Evolutionary conservation across 2,329 filamentous ascomycete species (phyloP).

Genomic region (Ascochyta viciae-villosae): DNA sequence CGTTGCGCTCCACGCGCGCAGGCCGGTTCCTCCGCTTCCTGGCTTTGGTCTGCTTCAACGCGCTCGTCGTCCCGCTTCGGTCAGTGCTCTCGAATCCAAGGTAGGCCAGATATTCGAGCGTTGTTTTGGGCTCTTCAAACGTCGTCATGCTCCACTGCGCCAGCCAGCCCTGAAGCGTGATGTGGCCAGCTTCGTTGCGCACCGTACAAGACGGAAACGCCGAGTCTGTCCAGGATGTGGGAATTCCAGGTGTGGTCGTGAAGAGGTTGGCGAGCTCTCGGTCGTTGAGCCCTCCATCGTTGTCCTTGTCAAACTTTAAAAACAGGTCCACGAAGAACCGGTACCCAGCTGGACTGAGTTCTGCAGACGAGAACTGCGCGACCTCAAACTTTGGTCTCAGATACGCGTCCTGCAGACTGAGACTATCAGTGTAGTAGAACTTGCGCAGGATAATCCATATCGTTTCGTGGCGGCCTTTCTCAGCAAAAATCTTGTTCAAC

Average conservation of each 20-base stretch:
- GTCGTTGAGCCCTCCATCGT: constrained; percentile 91
- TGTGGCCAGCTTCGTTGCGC: constrained; percentile 91
- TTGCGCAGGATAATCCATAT: constrained; percentile 97
- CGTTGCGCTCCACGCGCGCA: constrained; percentile 89
- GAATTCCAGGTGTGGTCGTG: constrained; percentile 89
- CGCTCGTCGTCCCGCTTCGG: constrained; percentile 76
- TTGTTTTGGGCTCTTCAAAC: constrained; percentile 93
- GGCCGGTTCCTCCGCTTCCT: constrained; percentile 83
- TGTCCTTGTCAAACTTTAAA: constrained; percentile 94
- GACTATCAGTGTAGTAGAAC: constrained; percentile 94
- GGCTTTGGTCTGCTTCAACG: constrained; percentile 90
- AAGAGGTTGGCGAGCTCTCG: constrained; percentile 86
- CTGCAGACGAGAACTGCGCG: constrained; percentile 87
- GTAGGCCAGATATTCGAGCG: constrained; percentile 93
- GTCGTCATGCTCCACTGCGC: constrained; percentile 99
- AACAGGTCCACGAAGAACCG: constrained; percentile 98
- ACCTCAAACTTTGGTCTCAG: constrained; percentile 94
- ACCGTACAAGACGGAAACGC: constrained; percentile 94
- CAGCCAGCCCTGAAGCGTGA: constrained; percentile 96
- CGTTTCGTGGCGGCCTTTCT: constrained; percentile 96
- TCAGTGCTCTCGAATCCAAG: constrained; percentile 88
- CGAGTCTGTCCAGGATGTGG: constrained; percentile 84
- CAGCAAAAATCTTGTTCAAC: constrained; percentile 93
- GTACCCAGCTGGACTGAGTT: constrained; percentile 92
- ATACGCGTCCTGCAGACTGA: constrained; percentile 90